Evolutionary conservation across 805 yeast genomes (phyloP).

Genomic region (Yarrowia deformans): DNA sequence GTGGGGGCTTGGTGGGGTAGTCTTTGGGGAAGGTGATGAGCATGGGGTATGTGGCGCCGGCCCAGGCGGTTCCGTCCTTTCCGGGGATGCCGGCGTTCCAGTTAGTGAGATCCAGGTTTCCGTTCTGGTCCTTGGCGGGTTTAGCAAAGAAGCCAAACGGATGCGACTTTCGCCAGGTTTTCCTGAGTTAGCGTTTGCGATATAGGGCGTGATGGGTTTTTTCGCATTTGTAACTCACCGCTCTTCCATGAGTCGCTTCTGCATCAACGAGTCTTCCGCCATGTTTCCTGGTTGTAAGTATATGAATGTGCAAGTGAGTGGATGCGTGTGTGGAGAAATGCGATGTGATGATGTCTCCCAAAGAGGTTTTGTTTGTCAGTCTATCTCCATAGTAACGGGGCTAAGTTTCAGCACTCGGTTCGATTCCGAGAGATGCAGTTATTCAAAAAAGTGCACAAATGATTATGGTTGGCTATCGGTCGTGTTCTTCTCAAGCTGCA

Average conservation of each 20-base stretch:
- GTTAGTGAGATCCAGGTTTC: conserved; percentile 78
- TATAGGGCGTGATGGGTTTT: too few species aligned
- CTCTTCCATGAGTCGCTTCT: conserved; percentile 31
- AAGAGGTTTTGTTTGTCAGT: conserved; percentile 12
- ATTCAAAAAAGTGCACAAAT: too few species aligned
- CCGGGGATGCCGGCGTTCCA: conserved; percentile 99
- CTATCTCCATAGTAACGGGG: conserved; percentile 13
- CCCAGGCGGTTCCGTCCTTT: conserved; percentile 84
- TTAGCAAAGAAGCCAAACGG: conserved; percentile 97
- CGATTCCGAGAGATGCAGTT: not conserved
- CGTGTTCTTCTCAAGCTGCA: too few species aligned
- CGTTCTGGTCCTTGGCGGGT: conserved; percentile 81
- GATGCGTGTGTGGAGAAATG: not conserved
- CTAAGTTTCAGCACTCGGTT: not conserved
- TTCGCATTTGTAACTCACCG: conserved; percentile 1
- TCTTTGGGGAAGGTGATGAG: conserved; percentile 82
- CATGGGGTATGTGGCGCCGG: conserved; percentile 85
- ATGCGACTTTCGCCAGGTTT: conserved; percentile 97
- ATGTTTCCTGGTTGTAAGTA: not conserved
- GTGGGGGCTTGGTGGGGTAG: conserved; percentile 97
- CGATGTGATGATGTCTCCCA: conserved; percentile 34
- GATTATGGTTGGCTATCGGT: too few species aligned
- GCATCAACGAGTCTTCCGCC: conserved; percentile 25
- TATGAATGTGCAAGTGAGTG: not conserved
- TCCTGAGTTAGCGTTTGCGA: conserved; percentile 55